Base-by-base conservation (phyloP, 495 filamentous ascomycete genomes). In the Neurospora sp. region DNA sequence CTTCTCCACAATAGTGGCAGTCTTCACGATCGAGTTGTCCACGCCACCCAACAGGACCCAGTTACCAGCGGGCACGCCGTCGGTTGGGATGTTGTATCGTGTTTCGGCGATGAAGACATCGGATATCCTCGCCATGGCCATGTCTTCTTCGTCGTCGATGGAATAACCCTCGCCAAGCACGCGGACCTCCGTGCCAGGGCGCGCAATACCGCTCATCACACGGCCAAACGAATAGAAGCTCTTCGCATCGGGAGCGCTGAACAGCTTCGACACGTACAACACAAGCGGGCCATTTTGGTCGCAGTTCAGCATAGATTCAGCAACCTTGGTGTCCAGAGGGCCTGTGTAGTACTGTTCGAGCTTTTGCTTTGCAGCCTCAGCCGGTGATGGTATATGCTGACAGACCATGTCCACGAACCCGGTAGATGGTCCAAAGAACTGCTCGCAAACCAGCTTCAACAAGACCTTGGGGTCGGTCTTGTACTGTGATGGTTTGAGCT, bases 21-120 rank as follows among this genome's bases (percentile, higher is more conserved):
- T 94, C 80, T 98, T 99, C 80, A 98, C 93, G 77, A 99, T 98
- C 9, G 96, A 98, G 81, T 97, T 98, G 84, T 98, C 94, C 59
- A 99, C 90, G 2, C 96, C 96, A 48, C 92, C 89, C 4, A 99
- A 84, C 27, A 99, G 85, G 20, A 97, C 94, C 89, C 92, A 93
- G 80, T 96, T 98, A n/a, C 96, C 96, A 8, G 96, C 96, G 0
- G 96, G 96, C 11, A 99, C 91, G 69, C 96, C 96, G 75, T 91
- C 92, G 0, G 92, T 94, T 9, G 94, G 88, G 70, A 99, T 91
- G 74, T 94, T 96, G 80, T 99, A 99, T 74, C 94, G 85, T 5
- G 94, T 93, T 79, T 98, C 93, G n/a, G 92, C 92, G 72, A 99
- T 93, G 89, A 92, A 96, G 40, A 94, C 94, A 70, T 94, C 90